Base-by-base conservation (phyloP, 179 eudicot species). In the Pouteria campechiana region DNA sequence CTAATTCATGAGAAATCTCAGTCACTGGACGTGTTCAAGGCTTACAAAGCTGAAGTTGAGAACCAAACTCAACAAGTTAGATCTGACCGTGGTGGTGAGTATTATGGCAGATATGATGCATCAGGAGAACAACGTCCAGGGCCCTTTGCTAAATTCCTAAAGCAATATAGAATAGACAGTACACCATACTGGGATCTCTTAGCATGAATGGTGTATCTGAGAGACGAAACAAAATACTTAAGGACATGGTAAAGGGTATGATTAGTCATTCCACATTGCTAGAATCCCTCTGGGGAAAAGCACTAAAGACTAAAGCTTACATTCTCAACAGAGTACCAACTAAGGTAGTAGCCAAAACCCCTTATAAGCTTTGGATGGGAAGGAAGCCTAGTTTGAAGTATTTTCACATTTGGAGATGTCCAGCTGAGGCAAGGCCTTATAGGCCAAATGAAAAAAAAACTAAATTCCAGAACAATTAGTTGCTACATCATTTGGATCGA, bases 141-240 rank as follows among this genome's bases (percentile, higher is more conserved):
- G 1, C 59, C 53, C 2, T 55, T 55, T 46, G 39, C 61, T 0
- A 46, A 29, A 13, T 55, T 37, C 41, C 36, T 50, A 24, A n/a
- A 50, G 45, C 35, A 25, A 27, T 37, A 36, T 13, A 18, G 45
- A 16, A 50, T 37, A 9, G 31, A 11, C 22, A 17, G 18, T 48
- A 48, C 54, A 48, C 54, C 7, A 48, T 48, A 32, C 20, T 33
- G 13, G 17, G 43, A 5, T 2, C 22, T 10, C 46, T 30, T 11
- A 7, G 29, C 29, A 41, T 46, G 25, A 48, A 48, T 34, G 31
- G 32, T 48, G 52, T 48, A 20, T 18, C 52, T 48, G 31, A 48
- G 12, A 32, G 52, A 22, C 20, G 30, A 48, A 48, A 48, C 28
- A 9, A 1, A 32, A 48, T 32, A 1, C 41, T 48, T 19, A 48